Evolutionary conservation across 1,284 basidiomycete species (phyloP), one percentile per base, ranked within the genome.

Genomic region (Trametes versicolor): DNA sequence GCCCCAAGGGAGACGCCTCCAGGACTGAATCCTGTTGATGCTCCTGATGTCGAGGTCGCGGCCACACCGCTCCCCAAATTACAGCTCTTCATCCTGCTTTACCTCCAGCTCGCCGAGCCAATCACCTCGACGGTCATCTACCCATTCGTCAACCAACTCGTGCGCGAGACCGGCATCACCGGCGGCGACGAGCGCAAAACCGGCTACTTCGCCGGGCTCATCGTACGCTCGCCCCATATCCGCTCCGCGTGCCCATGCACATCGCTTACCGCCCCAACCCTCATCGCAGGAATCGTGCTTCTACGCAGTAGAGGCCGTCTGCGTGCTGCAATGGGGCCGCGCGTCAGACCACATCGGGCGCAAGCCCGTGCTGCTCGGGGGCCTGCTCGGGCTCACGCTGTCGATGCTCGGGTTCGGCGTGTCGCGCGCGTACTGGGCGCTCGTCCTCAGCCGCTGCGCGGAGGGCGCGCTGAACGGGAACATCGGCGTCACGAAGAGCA

Each of bases 361-460:
- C 23, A 88, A 88, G 62, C 90, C 90, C 6, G 83, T 93, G 49
- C 80, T 93, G 54, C 76, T 92, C 19, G 75, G 78, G 2, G 91
- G 91, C 2, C 75, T 91, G 2, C 77, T 84, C 21, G 91, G 91
- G 5, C 74, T 91, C n/a, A 84, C 85, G 8, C 56, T 87, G 9
- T 90, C 88, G 10, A 89, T 89, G 81, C 82, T 85, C 62, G 84
- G 82, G 62, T 91, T 93, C 73, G 91, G 91, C 4, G 74, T 93
- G 27, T 88, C 90, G 2, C 83, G 76, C 48, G 86, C 85, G 1
- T 87, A 90, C 64, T 81, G 79, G 77, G 83, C 82, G 9, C 78
- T 90, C 5, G 81, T 90, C 19, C 63, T 87, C 34, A 88, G 85
- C 49, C 81, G 83, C 15, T 78, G 77, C 34, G 73, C 85, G 0